Base-by-base conservation (phyloP, 1,139 yeast species). In the Petasospora fabianii region DNA sequence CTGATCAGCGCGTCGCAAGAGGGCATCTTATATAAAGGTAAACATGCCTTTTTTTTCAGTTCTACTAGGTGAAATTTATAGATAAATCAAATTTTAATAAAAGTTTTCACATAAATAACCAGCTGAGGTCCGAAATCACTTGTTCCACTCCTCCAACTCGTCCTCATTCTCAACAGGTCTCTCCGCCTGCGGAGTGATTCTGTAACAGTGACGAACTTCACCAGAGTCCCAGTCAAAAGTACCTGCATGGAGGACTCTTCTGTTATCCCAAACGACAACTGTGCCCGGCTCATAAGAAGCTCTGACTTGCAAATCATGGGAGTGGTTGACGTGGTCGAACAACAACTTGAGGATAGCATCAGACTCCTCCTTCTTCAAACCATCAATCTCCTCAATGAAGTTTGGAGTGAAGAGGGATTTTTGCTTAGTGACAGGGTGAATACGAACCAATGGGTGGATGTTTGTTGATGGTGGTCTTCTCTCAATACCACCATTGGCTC, bases 201-300 rank as follows among this genome's bases (percentile, higher is more conserved):
- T 68, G 49, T 77, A 75, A 2, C 80, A 82, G 51, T 80, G 84
- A 58, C 88, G 71, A 31, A 73, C 61, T 33, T 71, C 66, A 13
- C 67, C 69, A 12, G 68, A 63, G 37, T 67, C 74, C 79, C 81
- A 77, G 59, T 80, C 86, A 39, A 73, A 64, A 31, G 76, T 65
- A 8, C 85, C 86, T 18, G 80, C 61, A 58, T 81, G 87, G 30
- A 69, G 63, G 30, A 75, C 73, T 49, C 78, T 64, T 59, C 87
- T 69, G 60, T 81, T 80, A 51, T 81, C 87, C 84, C 86, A 82
- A 16, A 80, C 61, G 24, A 77, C 85, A 26, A 82, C 80, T 11
- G 85, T 77, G 35, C 69, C 64, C 27, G 68, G 68, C 44, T 70
- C 71, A 80, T 83, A 78, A 36, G 58, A 64, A 45, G 75, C 75